Evolutionary conservation across 2,329 filamentous ascomycete species (phyloP).

Genomic region (Phaeophleospora eucalypticola): DNA sequence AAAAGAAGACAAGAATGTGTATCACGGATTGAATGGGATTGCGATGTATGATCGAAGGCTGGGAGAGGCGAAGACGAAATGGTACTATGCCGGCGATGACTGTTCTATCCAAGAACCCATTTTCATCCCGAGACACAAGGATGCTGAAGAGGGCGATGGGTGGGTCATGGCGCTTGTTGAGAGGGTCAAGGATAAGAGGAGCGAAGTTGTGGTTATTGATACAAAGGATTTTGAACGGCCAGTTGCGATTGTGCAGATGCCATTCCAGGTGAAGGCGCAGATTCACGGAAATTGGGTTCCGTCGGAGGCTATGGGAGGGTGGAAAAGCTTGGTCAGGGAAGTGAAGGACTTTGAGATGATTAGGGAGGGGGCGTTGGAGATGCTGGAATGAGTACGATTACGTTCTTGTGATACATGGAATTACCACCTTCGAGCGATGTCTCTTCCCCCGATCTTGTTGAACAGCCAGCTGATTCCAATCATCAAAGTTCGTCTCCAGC

Average conservation of each 20-base stretch:
- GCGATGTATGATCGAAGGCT: conserved; percentile 18
- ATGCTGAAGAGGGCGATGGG: conserved; percentile 47
- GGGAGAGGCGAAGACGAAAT: conserved; percentile 31
- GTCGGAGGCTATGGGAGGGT: background rate
- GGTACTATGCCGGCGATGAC: conserved; percentile 35
- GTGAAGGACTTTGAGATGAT: background rate
- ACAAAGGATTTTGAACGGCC: conserved; percentile 38
- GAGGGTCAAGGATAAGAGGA: conserved; percentile 17
- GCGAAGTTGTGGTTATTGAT: conserved; percentile 41
- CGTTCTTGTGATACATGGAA: background rate
- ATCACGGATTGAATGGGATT: conserved; percentile 20
- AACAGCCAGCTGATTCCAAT: conserved; percentile 32
- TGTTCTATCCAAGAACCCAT: conserved; percentile 52
- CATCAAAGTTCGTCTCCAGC: conserved; percentile 30
- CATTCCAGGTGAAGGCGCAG: conserved; percentile 28
- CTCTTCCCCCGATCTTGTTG: conserved; percentile 27
- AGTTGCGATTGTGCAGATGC: conserved; percentile 40
- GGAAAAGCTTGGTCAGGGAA: background rate
- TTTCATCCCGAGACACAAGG: conserved; percentile 46
- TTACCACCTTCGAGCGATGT: conserved; percentile 30
- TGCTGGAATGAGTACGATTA: background rate
- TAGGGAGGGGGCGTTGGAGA: background rate
- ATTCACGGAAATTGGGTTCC: conserved; percentile 16
- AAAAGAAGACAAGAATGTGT: conserved; percentile 32
- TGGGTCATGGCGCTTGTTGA: conserved; percentile 47